Percentiles rank a stretch among this genome's conserved stretches.
Evolutionary conservation across 106 monocot genomes (phyloP).

Genomic region (Agapanthus africanus): DNA sequence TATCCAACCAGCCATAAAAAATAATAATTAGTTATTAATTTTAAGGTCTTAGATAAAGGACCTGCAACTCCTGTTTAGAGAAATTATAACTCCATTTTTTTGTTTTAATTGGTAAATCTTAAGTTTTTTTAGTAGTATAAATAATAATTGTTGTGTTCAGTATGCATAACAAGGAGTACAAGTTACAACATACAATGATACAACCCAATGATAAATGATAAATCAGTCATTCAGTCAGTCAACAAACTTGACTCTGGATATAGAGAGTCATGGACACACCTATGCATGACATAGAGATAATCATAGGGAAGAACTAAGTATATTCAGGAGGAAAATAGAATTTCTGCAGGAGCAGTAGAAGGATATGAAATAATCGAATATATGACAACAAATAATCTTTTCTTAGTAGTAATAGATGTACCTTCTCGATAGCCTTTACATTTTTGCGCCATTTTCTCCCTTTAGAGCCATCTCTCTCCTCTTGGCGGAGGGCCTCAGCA

Average conservation of each 20-base stretch:
- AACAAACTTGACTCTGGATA: too few relatives aligned
- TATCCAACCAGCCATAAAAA: neutral
- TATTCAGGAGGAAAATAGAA: neutral
- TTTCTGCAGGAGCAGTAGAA: neutral
- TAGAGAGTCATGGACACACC: too few relatives aligned
- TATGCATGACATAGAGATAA: too few relatives aligned
- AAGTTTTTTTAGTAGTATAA: neutral
- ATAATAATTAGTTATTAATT: neutral
- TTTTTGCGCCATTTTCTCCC: slow-evolving; percentile 97
- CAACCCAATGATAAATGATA: neutral
- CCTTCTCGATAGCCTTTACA: slow-evolving; percentile 94
- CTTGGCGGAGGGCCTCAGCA: slow-evolving; percentile 77
- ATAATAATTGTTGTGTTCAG: neutral
- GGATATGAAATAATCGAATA: neutral
- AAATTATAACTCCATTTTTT: neutral
- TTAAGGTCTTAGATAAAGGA: too few relatives aligned
- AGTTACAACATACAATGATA: neutral
- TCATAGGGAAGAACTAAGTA: neutral
- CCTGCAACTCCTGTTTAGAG: too few relatives aligned
- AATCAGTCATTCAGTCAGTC: neutral
- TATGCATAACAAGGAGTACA: neutral
- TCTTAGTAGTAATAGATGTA: slow-evolving; percentile 6
- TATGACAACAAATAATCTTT: neutral
- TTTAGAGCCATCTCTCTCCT: slow-evolving; percentile 81
- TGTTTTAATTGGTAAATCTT: neutral